Evolutionary conservation across 2,329 filamentous ascomycete genomes (phyloP).

Genomic region (Botrytis cinerea): DNA sequence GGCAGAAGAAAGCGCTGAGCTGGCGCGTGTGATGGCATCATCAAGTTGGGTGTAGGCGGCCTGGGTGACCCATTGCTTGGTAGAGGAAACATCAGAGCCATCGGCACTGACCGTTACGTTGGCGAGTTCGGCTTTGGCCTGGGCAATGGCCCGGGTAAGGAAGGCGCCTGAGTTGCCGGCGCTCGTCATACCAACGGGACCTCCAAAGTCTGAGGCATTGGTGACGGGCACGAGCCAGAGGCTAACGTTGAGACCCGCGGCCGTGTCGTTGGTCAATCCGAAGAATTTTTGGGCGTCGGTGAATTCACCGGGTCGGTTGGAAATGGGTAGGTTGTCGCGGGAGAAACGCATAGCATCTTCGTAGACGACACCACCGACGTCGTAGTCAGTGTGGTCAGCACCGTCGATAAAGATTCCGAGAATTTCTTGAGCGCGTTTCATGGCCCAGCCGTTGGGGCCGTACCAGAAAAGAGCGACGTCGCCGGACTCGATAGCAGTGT

Average conservation of each 20-base stretch:
- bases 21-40: neutral
- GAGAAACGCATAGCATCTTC: neutral
- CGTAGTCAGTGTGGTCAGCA: neutral
- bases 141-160: neutral
- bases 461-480: neutral
- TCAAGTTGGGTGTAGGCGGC: neutral
- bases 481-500: neutral
- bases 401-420: neutral
- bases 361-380: neutral
- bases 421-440: neutral
- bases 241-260: neutral
- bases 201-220: neutral
- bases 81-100: neutral
- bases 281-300: neutral
- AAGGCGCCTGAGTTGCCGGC: neutral
- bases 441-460: neutral
- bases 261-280: neutral
- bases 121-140: neutral
- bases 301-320: neutral
- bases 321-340: neutral
- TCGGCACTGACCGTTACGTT: neutral
- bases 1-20: neutral
- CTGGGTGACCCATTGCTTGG: neutral
- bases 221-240: neutral
- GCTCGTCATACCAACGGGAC: neutral